These are phyloP conservation scores for Dentipellis sp. DNA, from an alignment of 768 basidiomycete genomes.

Conservation along the genomic window DNA sequence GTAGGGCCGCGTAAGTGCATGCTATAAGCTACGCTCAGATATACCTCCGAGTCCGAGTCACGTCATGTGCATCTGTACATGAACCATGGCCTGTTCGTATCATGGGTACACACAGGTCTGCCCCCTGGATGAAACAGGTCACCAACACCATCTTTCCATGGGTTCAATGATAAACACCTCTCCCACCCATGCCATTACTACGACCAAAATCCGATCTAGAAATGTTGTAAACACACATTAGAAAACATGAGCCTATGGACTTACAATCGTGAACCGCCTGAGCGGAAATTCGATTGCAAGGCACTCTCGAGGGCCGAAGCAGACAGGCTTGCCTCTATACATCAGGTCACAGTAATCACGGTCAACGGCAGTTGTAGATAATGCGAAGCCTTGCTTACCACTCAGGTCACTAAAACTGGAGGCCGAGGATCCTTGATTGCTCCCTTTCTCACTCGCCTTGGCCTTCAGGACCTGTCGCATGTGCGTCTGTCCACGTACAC, in stretches of 20 bases:
- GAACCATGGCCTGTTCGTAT: no score
- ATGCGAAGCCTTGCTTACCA: slow-evolving; percentile 35
- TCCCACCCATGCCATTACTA: slow-evolving; percentile 11
- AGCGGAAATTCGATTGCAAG: slow-evolving; percentile 63
- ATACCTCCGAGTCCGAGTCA: no score
- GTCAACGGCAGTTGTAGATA: neutral
- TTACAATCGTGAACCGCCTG: slow-evolving; percentile 61
- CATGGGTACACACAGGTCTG: no score
- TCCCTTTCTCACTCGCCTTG: slow-evolving; percentile 41
- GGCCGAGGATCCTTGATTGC: slow-evolving; percentile 61
- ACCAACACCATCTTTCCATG: no score
- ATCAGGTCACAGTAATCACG: neutral
- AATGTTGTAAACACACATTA: neutral
- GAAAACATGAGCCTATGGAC: slow-evolving; percentile 21
- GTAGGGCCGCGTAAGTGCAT: no score
- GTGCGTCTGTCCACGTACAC: slow-evolving; percentile 6
- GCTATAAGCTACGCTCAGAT: no score
- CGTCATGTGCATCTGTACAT: no score
- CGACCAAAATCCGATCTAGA: slow-evolving; percentile 16
- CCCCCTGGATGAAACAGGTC: no score
- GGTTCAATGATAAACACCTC: neutral
- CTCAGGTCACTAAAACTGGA: slow-evolving; percentile 85
- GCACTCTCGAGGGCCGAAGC: slow-evolving; percentile 77
- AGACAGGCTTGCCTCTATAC: slow-evolving; percentile 61
- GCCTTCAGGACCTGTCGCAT: slow-evolving; percentile 34